phyloP scores from a whole-genome alignment of 2,329 filamentous ascomycete genomes.

The Simplicillium aogashimaense region DNA sequence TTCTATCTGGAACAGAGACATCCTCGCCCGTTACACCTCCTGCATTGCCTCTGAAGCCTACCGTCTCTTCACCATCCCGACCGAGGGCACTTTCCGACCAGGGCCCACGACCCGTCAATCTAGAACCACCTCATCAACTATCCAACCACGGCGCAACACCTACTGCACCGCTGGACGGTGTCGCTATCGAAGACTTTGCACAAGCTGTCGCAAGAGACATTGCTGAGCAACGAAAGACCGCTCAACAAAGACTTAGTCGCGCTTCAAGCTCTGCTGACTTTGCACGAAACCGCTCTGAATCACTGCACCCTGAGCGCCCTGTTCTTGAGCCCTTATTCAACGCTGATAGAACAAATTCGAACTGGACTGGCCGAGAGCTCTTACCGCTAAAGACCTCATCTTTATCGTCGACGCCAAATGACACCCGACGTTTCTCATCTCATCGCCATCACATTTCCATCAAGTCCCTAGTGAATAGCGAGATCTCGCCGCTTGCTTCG shows the following conservation, averaged over 20 bases:
- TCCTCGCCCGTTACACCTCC: neutral
- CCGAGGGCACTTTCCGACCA: conserved; percentile 6
- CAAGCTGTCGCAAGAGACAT: neutral
- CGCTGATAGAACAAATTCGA: no score
- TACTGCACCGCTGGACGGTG: conserved; percentile 15
- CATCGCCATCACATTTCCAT: conserved; percentile 40
- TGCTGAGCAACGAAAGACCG: no score
- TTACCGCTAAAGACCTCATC: conserved; percentile 33
- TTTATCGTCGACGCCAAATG: conserved; percentile 31
- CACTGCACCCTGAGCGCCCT: neutral
- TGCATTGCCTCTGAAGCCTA: neutral
- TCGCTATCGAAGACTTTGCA: conserved; percentile 9
- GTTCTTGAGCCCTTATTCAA: no score
- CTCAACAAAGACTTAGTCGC: conserved; percentile 10
- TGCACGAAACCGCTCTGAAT: conserved; percentile 8
- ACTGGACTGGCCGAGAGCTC: conserved; percentile 25
- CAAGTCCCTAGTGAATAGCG: conserved; percentile 25
- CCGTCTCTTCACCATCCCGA: conserved; percentile 3
- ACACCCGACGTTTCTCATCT: conserved; percentile 28
- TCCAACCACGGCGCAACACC: conserved; percentile 22
- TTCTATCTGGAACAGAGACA: no score
- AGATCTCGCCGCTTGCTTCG: conserved; percentile 20
- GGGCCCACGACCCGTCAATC: conserved; percentile 8
- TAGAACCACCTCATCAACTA: conserved; percentile 11
- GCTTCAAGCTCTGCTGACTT: conserved; percentile 26